Conservation (phyloP, 495 filamentous ascomycete species). For the Wilcoxina mikolae region DNA sequence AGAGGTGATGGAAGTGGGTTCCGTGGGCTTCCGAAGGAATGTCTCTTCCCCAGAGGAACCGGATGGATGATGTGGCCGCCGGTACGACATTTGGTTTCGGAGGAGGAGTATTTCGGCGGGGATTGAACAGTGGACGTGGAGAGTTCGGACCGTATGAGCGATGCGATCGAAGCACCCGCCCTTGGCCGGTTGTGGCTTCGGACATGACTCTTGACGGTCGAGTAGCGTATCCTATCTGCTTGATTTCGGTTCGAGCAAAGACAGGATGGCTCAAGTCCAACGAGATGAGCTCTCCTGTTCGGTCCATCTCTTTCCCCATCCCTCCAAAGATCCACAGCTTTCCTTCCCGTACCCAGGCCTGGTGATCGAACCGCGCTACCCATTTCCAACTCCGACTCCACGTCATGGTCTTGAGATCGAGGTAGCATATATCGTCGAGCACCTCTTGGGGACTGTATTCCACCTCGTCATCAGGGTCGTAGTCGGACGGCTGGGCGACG, state of each 20-base stretch:
- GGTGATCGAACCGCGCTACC: slow-evolving; percentile 83
- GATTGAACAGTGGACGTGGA: slow-evolving; percentile 34
- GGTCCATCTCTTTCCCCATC: slow-evolving; percentile 85
- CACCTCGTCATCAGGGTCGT: slow-evolving; percentile 21
- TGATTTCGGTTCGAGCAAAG: slow-evolving; percentile 38
- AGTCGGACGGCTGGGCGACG: slow-evolving; percentile 12
- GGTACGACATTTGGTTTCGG: slow-evolving; percentile 32
- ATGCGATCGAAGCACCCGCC: slow-evolving; percentile 26
- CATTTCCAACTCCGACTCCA: slow-evolving; percentile 96
- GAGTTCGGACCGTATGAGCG: slow-evolving; percentile 30
- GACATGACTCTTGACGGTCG: slow-evolving; percentile 15
- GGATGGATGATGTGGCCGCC: slow-evolving; percentile 75
- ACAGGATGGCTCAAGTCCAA: slow-evolving; percentile 77
- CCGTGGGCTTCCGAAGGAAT: slow-evolving; percentile 78
- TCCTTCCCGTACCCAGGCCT: slow-evolving; percentile 43
- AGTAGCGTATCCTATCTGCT: slow-evolving; percentile 22
- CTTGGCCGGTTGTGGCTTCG: slow-evolving; percentile 22
- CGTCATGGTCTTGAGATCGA: slow-evolving; percentile 93
- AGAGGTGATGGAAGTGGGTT: slow-evolving; percentile 87
- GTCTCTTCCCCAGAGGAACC: slow-evolving; percentile 75
- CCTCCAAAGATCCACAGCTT: slow-evolving; percentile 97
- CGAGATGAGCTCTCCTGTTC: slow-evolving; percentile 90
- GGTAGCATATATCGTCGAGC: slow-evolving; percentile 85
- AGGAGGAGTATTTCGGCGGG: slow-evolving; percentile 32
- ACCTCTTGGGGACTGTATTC: slow-evolving; percentile 40